Evolutionary conservation across 2,329 filamentous ascomycete genomes (phyloP), one percentile per base, ranked within the genome.

Genomic region (Fusarium bulbicola): DNA sequence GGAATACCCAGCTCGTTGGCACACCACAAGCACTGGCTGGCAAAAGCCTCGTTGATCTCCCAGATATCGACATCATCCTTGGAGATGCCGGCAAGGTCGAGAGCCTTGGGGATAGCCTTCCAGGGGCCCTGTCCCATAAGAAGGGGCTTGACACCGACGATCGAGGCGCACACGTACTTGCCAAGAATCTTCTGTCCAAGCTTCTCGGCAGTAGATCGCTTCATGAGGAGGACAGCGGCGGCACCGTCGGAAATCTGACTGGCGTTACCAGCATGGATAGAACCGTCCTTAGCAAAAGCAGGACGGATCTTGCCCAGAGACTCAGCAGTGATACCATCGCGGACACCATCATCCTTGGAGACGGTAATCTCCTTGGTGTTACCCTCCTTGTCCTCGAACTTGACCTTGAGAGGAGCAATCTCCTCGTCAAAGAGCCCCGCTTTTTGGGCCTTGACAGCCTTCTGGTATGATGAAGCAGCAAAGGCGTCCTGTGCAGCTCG

Each of bases 41-140:
- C 96, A 82, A 99, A 99, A 3, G 96, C 96, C 89, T 99, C 96
- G 87, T 99, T 99, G 88, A 99, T 98, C 89, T 99, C 96, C 80
- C 90, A 98, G 80, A 98, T 95, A 81, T 98, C 96, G 36, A 99
- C 94, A 76, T 98, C 95, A 64, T 97, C 92, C 83, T 92, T 94
- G 81, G 86, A 87, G 77, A 99, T 91, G 68, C 95, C 95, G 1
- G 95, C 93, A 82, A 96, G 95, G 81, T 93, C 89, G 63, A 98
- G 91, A 8, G 94, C 95, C 81, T 95, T 93, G 74, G 96, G 96
- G 79, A 99, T 98, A 64, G 96, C 95, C 84, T 95, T 95, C 90
- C 94, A 97, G 57, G 96, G 96, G 3, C 96, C 96, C 75, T 97
- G 88, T 72, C 96, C 96, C 96, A 99, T 98, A 76, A 98, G 92